Evolutionary conservation across 2,329 filamentous ascomycete genomes (phyloP), one percentile per base, ranked within the genome.

Genomic region (Didymella arachidicola): DNA sequence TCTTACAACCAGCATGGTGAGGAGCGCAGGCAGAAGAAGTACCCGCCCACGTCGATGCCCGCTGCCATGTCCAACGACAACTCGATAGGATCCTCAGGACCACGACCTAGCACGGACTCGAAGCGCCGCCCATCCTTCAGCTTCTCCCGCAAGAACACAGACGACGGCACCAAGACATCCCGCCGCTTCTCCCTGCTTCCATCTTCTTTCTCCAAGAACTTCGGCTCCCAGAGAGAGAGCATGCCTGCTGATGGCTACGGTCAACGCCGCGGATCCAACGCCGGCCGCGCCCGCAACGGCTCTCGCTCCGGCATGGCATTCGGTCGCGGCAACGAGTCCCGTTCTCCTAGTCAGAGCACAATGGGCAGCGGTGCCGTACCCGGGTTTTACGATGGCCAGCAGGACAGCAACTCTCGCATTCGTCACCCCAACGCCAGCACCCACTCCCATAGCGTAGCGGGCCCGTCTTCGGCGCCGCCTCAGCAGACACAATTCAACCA

Each of bases 11-110:
- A 82, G 63, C 63, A 69, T 26, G 53, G 65, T 26, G 68, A 72
- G 45, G 70, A 73, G 47, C 87, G 91, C 74, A 88, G 88, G 62
- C 80, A 85, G 52, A 88, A 87, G 74, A 89, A 86, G 63, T 96
- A 97, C 71, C 94, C 94, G 55, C 94, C 94, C 4, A 90, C 94
- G 46, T 97, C 93, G 80, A 96, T 97, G 92, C 86, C 89, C 61
- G 89, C 89, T 62, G 82, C 87, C 2, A 86, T 90, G 76, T 81
- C 86, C 6, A 83, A 84, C 46, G 86, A 87, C 38, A 78, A 87
- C 83, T 77, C 82, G 44, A 55, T 69, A 41, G 51, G 66, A 29
- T 53, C 59, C n/a, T 57, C 65, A 16, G 56, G 56, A 14, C 75
- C 79, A 25, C 73, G 82, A 43, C 78, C 77, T 32, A 83, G 81